phyloP scores from a whole-genome alignment of 352 stramenopile species.

The Phytopythium oedochilum region DNA sequence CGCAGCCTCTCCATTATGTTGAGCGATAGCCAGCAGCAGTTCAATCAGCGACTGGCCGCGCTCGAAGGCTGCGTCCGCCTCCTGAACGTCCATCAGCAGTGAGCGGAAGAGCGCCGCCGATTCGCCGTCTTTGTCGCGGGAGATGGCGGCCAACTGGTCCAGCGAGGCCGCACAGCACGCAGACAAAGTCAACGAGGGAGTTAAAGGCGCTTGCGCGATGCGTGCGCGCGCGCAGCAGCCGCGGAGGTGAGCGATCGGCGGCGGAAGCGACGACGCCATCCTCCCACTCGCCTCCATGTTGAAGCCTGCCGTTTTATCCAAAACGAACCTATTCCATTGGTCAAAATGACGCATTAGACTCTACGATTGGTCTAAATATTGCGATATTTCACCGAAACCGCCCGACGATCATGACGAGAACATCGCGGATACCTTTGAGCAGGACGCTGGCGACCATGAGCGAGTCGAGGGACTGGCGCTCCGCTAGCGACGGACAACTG shows the following conservation, averaged over 20 bases:
- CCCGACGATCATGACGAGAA: no score
- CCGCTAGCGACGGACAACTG: not conserved
- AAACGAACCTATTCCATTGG: not conserved
- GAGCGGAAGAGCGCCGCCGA: not conserved
- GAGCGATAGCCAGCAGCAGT: not conserved
- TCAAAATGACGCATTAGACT: not conserved
- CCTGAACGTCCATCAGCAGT: not conserved
- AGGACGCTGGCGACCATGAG: not conserved
- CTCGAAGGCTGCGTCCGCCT: not conserved
- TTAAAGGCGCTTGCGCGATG: no score
- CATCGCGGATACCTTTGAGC: not conserved
- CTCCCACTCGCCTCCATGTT: not conserved
- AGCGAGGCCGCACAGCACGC: not conserved
- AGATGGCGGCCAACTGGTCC: not conserved
- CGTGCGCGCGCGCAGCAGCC: not conserved
- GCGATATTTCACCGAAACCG: not conserved
- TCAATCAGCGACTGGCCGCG: not conserved
- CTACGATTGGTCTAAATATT: not conserved
- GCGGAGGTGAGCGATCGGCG: not conserved
- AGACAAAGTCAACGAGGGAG: not conserved
- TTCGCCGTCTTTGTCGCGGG: not conserved
- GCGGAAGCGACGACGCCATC: not conserved
- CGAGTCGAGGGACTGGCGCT: not conserved
- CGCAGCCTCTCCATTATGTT: not conserved
- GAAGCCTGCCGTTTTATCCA: not conserved